phyloP scores from a whole-genome alignment of 495 filamentous ascomycete genomes.

The Trypethelium eluteriae region DNA sequence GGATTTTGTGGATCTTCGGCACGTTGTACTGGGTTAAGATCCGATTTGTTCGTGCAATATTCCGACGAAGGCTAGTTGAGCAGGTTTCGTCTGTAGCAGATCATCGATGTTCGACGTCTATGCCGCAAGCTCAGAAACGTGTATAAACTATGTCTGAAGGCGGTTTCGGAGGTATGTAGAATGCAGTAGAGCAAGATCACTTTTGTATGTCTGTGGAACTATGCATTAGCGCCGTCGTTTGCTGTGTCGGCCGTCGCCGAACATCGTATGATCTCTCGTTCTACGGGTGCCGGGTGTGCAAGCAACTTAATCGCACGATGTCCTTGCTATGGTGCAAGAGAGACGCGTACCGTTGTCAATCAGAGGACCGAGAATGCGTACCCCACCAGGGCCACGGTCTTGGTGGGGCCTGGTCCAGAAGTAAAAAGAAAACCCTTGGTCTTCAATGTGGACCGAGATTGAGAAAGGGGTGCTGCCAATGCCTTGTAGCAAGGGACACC shows the following conservation, averaged over 20 bases:
- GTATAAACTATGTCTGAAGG: too few relatives aligned
- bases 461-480: background rate
- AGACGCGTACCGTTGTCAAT: slow-evolving; percentile 5
- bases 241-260: background rate
- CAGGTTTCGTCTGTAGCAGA: too few relatives aligned
- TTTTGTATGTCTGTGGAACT: slow-evolving; percentile 3
- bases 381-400: background rate
- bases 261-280: background rate
- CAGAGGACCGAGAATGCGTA: background rate
- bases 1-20: too few relatives aligned
- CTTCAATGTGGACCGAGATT: background rate
- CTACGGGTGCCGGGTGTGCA: background rate
- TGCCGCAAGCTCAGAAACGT: too few relatives aligned
- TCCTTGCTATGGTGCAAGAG: too few relatives aligned
- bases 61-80: too few relatives aligned
- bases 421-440: background rate
- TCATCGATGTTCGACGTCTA: too few relatives aligned
- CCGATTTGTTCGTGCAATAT: too few relatives aligned
- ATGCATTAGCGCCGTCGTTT: slow-evolving; percentile 4
- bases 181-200: background rate
- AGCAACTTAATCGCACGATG: too few relatives aligned
- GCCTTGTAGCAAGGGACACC: background rate
- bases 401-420: background rate
- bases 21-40: too few relatives aligned
- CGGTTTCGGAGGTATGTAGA: background rate